Percentiles rank a stretch among this genome's conserved stretches.
Conservation (phyloP, 345 rosid genomes). For the Salix arbutifolia region DNA sequence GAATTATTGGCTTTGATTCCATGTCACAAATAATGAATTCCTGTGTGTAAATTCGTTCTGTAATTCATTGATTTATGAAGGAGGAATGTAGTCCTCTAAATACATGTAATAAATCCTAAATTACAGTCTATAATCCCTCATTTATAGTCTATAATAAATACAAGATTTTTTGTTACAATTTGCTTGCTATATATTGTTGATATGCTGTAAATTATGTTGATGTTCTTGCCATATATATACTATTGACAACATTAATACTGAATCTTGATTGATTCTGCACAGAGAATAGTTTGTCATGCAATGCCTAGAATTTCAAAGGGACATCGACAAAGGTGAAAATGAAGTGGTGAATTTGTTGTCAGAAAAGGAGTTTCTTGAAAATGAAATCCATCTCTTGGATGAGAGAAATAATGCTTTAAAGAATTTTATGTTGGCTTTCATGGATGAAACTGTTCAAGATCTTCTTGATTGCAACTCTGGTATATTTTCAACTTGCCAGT, state of each 20-base stretch:
- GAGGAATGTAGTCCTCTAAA: too few relatives aligned
- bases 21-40: too few relatives aligned
- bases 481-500: background rate
- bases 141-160: too few relatives aligned
- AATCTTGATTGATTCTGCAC: background rate
- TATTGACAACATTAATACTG: background rate
- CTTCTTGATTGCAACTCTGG: constrained; percentile 38
- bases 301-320: constrained; percentile 67
- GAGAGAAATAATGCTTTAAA: constrained; percentile 43
- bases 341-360: constrained; percentile 38
- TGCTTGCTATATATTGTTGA: too few relatives aligned
- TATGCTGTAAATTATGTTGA: too few relatives aligned
- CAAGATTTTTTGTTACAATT: too few relatives aligned
- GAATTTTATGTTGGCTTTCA: constrained; percentile 54
- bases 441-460: constrained; percentile 54
- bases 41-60: too few relatives aligned
- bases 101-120: too few relatives aligned
- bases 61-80: too few relatives aligned
- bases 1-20: too few relatives aligned
- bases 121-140: too few relatives aligned
- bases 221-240: background rate
- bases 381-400: constrained; percentile 40
- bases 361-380: constrained; percentile 57
- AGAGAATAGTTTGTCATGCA: constrained; percentile 52
- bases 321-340: constrained; percentile 34